Conservation (phyloP, 148 eudicot species). For the Diospyros lotus region DNA sequence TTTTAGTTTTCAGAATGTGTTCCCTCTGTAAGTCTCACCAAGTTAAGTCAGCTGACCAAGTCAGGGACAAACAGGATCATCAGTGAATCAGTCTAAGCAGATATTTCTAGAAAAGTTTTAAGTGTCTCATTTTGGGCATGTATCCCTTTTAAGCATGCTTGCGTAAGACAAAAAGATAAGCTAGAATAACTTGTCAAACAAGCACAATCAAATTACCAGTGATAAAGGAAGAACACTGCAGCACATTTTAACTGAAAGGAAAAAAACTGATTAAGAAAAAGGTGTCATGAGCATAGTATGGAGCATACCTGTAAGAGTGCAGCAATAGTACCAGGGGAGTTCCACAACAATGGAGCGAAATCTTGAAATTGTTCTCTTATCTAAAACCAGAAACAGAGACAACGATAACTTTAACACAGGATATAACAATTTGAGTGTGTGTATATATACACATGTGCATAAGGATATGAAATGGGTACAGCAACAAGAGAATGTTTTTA, state of each 20-base stretch:
- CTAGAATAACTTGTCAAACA: not conserved
- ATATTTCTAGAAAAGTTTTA: not conserved
- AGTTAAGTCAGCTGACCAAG: not conserved
- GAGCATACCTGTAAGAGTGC: constrained; percentile 74
- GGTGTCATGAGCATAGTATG: not conserved
- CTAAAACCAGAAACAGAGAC: constrained; percentile 25
- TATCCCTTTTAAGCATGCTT: not conserved
- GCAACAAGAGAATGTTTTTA: too few relatives aligned
- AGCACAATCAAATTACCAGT: not conserved
- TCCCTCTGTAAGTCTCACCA: not conserved
- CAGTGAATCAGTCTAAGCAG: not conserved
- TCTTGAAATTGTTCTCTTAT: constrained; percentile 80
- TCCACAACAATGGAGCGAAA: constrained; percentile 88
- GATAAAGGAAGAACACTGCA: not conserved
- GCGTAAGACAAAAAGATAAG: too few relatives aligned
- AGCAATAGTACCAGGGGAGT: constrained; percentile 86
- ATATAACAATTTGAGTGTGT: too few relatives aligned
- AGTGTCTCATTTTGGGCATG: not conserved
- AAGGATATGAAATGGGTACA: too few relatives aligned
- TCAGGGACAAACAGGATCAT: not conserved
- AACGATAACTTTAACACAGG: too few relatives aligned
- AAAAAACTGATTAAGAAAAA: not conserved
- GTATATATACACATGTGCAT: too few relatives aligned
- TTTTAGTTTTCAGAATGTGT: not conserved
- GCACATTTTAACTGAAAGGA: not conserved